Percentiles rank a stretch among this genome's conserved stretches.
Conservation (phyloP, 768 basidiomycete genomes). For the Trametes meyenii region DNA sequence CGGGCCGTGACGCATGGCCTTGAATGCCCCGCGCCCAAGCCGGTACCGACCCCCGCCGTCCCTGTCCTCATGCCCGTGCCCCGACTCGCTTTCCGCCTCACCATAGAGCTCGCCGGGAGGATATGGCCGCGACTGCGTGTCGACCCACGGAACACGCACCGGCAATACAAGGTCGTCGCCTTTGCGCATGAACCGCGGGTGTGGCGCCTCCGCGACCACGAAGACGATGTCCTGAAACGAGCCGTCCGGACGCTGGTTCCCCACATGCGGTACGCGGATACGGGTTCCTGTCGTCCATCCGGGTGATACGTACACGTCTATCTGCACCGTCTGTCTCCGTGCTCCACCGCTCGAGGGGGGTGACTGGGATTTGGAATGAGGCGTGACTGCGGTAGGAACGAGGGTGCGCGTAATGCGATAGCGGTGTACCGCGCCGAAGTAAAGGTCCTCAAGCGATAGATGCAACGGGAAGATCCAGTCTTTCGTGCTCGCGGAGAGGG, state of each 20-base stretch:
- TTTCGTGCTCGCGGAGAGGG: constrained; percentile 34
- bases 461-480: constrained; percentile 73
- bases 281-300: constrained; percentile 64
- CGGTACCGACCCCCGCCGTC: constrained; percentile 1
- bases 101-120: constrained; percentile 1
- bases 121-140: constrained; percentile 32
- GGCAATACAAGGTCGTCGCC: constrained; percentile 60
- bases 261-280: constrained; percentile 62
- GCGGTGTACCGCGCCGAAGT: constrained; percentile 53
- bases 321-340: constrained; percentile 51
- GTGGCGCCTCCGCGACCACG: constrained; percentile 59
- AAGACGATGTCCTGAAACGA: constrained; percentile 68
- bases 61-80: background rate
- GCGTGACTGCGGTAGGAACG: constrained; percentile 18
- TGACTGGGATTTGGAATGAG: constrained; percentile 30
- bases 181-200: constrained; percentile 57
- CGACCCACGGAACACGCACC: constrained; percentile 59
- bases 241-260: constrained; percentile 63
- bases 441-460: constrained; percentile 64
- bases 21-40: constrained; percentile 4
- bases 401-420: constrained; percentile 64
- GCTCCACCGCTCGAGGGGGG: background rate
- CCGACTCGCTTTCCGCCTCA: background rate
- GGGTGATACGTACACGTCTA: constrained; percentile 61
- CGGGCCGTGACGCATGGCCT: background rate